phyloP scores from a whole-genome alignment of 371 early-diverging fungal genomes.

The Lichtheimia hyalospora region DNA sequence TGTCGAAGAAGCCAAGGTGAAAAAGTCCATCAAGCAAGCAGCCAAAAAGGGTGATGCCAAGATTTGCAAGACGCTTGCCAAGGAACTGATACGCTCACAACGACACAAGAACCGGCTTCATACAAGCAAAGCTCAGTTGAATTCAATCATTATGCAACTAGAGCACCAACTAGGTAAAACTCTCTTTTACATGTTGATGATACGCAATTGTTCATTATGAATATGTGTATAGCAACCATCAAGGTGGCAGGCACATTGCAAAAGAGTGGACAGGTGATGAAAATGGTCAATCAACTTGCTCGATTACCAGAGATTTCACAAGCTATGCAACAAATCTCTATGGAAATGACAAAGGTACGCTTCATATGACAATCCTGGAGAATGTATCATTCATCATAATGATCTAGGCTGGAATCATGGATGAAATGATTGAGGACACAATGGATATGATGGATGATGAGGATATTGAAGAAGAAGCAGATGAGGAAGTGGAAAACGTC shows the following conservation, averaged over 20 bases:
- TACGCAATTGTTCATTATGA: background rate
- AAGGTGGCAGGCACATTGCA: constrained; percentile 90
- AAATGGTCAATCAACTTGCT: constrained; percentile 80
- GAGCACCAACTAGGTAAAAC: constrained; percentile 80
- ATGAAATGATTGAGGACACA: constrained; percentile 93
- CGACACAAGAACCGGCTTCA: constrained; percentile 80
- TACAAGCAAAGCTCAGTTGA: constrained; percentile 92
- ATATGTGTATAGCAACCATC: constrained; percentile 58
- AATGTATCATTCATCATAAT: background rate
- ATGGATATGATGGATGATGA: constrained; percentile 88
- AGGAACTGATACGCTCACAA: constrained; percentile 80
- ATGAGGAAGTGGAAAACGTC: constrained; percentile 90
- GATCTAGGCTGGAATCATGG: constrained; percentile 86
- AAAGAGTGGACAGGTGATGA: constrained; percentile 91
- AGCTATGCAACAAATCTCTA: constrained; percentile 88
- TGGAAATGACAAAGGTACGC: constrained; percentile 93
- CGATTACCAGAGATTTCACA: constrained; percentile 82
- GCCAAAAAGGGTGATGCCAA: constrained; percentile 85
- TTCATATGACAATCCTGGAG: background rate
- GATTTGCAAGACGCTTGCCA: constrained; percentile 80
- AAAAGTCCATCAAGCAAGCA: constrained; percentile 75
- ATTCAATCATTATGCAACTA: constrained; percentile 88
- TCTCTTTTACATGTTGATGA: background rate
- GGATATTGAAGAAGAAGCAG: constrained; percentile 92
- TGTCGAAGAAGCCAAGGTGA: constrained; percentile 82